Base-by-base conservation (phyloP, 306 rosid species). In the Prunus salicina region DNA sequence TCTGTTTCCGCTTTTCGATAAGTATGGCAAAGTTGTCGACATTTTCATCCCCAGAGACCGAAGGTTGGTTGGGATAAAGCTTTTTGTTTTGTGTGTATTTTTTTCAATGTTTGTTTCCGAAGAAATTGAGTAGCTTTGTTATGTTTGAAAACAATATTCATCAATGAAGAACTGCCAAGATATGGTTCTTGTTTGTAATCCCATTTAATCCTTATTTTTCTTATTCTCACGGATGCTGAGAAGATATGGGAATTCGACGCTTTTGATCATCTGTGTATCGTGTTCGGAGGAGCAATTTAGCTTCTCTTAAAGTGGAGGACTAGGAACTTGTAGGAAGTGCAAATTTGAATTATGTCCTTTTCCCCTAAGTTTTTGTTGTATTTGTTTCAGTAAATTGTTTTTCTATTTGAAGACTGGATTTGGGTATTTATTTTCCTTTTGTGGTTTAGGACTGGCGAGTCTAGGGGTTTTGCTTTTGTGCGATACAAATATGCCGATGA, bases 381-480 rank as follows among this genome's bases (percentile, higher is more conserved):
- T 18, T 51, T 20, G 47, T 14, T 34, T 19, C 34, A 10, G 1
- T 0, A 32, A 11, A 47, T 50, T 45, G 11, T 25, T 22, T 34
- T 34, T 14, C 62, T 6, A 38, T 56, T 32, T 45, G 14, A 19
- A 2, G 22, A 51, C n/a, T 71, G 27, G 30, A 34, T 55, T 38
- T 22, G 9, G 52, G 25, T 22, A 52, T 71, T 34, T 32, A 55
- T 38, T 13, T 43, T 41, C 4, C 3, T 60, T 24, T 55, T 71
- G 25, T 69, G 61, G 27, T 49, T 50, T 70, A 93, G 97, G 82
- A 93, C 97, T 15, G 97, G 97, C 28, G 98, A 93, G 57, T 91
- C 98, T 5, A 86, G 97, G 82, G 98, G 98, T 25, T 93, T 91
- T 74, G 98, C 98, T 5, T 93, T 93, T 82, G 98, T 93, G 88